phyloP scores from a whole-genome alignment of 1,284 basidiomycete genomes.

The Ustilago hordei region DNA sequence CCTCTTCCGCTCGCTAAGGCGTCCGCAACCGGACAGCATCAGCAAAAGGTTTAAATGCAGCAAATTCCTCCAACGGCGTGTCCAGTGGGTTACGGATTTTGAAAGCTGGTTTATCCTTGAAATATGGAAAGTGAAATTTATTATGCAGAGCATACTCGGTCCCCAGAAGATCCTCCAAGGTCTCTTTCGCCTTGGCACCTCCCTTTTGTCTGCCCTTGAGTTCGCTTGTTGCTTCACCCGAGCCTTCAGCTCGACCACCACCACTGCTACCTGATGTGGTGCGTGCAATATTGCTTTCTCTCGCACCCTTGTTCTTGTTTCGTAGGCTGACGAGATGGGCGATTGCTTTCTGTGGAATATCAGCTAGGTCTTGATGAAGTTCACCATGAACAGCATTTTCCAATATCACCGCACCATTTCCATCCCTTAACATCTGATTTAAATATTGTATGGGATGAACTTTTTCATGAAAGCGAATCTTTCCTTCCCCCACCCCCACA shows the following conservation, averaged over 20 bases:
- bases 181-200: background rate
- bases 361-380: background rate
- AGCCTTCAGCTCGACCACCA: background rate
- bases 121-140: slow-evolving; percentile 14
- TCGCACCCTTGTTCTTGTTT: background rate
- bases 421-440: slow-evolving; percentile 13
- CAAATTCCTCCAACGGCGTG: slow-evolving; percentile 10
- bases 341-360: slow-evolving; percentile 1
- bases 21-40: slow-evolving; percentile 19
- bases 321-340: background rate
- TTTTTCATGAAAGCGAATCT: background rate
- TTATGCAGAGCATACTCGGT: background rate
- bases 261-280: background rate
- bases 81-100: slow-evolving; percentile 19
- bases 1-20: background rate
- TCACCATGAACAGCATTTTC: slow-evolving; percentile 24
- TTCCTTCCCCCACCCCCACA: background rate
- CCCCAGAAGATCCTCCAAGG: slow-evolving; percentile 2
- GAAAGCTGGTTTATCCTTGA: background rate
- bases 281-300: background rate
- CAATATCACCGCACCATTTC: slow-evolving; percentile 5
- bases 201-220: background rate
- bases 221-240: background rate
- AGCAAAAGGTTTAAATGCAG: slow-evolving; percentile 11
- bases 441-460: slow-evolving; percentile 37